Evolutionary conservation across 441 rosid species (phyloP).

Genomic region (Daphne laureola): DNA sequence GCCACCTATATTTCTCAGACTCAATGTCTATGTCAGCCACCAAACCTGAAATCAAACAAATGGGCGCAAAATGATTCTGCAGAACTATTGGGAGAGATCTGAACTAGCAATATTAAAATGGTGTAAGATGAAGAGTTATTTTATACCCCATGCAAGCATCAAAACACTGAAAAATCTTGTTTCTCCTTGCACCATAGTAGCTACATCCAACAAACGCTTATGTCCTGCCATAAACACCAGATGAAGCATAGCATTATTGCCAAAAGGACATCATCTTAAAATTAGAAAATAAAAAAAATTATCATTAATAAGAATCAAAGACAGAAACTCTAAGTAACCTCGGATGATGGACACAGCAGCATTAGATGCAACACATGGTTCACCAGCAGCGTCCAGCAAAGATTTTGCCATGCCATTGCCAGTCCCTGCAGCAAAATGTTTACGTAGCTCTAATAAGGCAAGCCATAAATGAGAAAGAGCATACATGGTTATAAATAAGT

Average conservation of each 20-base stretch:
- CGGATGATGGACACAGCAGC: constrained; percentile 71
- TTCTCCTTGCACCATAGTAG: constrained; percentile 65
- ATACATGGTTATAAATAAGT: too few relatives aligned
- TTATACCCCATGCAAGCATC: constrained; percentile 95
- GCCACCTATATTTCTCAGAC: constrained; percentile 89
- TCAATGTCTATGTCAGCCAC: constrained; percentile 94
- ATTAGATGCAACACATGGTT: constrained; percentile 52
- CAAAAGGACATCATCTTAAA: constrained; percentile 5
- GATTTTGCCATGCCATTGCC: constrained; percentile 94
- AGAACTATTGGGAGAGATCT: background rate
- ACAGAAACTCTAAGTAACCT: constrained; percentile 36
- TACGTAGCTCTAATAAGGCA: too few relatives aligned
- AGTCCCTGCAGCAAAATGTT: constrained; percentile 48
- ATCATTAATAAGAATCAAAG: background rate
- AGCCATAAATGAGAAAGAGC: too few relatives aligned
- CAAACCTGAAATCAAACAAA: constrained; percentile 45
- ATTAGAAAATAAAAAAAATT: constrained; percentile 5
- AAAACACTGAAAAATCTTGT: constrained; percentile 68
- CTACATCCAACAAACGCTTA: constrained; percentile 67
- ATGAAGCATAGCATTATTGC: constrained; percentile 5
- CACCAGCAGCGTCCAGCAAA: constrained; percentile 61
- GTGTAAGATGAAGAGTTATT: background rate
- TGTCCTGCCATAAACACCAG: constrained; percentile 41
- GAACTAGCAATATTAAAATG: background rate
- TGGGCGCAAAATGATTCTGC: background rate